Evolutionary conservation across 2,329 filamentous ascomycete species (phyloP).

Genomic region (Ceratocystis variospora): DNA sequence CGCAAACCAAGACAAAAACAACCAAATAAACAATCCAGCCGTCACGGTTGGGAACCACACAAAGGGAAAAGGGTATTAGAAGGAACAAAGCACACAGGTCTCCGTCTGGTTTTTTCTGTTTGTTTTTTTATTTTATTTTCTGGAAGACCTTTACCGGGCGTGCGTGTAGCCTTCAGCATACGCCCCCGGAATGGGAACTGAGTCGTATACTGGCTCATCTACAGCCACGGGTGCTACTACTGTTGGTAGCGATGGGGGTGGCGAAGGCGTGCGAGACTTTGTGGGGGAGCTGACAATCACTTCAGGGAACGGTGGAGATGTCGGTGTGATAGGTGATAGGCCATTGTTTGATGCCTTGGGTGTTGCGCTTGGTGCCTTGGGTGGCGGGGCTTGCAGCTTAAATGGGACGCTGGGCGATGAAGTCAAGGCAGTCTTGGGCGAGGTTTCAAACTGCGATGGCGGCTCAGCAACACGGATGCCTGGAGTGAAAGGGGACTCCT

Average conservation of each 20-base stretch:
- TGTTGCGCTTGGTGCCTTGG: conserved; percentile 62
- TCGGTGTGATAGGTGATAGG: conserved; percentile 41
- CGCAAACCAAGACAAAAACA: conserved; percentile 9
- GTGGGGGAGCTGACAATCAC: conserved; percentile 22
- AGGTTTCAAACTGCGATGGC: conserved; percentile 43
- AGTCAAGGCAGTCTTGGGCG: conserved; percentile 21
- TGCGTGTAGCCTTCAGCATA: conserved; percentile 38
- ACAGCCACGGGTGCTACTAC: conserved; percentile 49
- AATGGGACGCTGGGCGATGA: conserved; percentile 46
- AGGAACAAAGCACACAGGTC: neutral
- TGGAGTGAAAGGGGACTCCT: conserved; percentile 36
- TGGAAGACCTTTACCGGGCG: neutral
- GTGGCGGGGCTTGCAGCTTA: conserved; percentile 72
- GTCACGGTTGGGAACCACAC: neutral
- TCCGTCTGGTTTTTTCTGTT: neutral
- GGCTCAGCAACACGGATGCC: conserved; percentile 44
- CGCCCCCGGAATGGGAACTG: conserved; percentile 78
- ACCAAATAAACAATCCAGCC: neutral
- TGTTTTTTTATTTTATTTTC: neutral
- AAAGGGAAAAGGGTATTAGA: neutral
- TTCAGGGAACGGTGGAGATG: conserved; percentile 24
- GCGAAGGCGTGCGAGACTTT: conserved; percentile 26
- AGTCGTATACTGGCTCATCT: conserved; percentile 70
- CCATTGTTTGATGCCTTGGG: conserved; percentile 51
- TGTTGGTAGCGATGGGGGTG: neutral